Base-by-base conservation (phyloP, 2,329 filamentous ascomycete species). In the Cryphonectria carpinicola region DNA sequence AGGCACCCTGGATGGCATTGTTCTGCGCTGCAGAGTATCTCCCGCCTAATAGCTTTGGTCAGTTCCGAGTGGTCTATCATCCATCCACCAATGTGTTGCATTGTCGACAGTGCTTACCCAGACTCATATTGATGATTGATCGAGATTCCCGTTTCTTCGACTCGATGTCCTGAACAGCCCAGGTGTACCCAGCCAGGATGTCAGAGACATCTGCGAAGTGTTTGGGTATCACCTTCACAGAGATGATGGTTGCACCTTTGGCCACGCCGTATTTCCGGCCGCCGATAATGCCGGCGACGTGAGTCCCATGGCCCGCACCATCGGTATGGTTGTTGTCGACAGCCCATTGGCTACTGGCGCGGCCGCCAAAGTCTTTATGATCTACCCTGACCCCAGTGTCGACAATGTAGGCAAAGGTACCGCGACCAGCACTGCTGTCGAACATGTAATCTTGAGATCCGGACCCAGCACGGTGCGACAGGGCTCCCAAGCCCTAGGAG, bases 361-460 rank as follows among this genome's bases (percentile, higher is more conserved):
- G 46, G n/a, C 46, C 46, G 17, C 69, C 74, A 25, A 79, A 80
- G n/a, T 78, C 75, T 17, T 60, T 43, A 74, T 85, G 84, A 11
- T 75, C 62, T 19, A 77, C 79, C 65, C 76, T 76, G 67, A 85
- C 81, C 52, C 84, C 83, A 5, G 82, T 84, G 75, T 86, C 84
- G 68, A 86, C 78, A 32, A 86, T 73, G 73, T 85, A 86, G 62
- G 80, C 77, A 70, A 80, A 83, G 14, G 74, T 74, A 19, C 72
- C 75, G 1, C 61, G n/a, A n/a, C 78, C 79, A 7, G 76, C 74
- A 1, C 72, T 71, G 32, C 62, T 56, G 68, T 77, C 74, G 68
- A 77, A 78, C 49, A 74, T 46, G 66, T 77, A 78, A 64, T 68
- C 67, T 46, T 69, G 70, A 2, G 64, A 62, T 7, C 70, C 70